Conservation (phyloP, 1,139 yeast species). For the Wickerhamomyces sp. region DNA sequence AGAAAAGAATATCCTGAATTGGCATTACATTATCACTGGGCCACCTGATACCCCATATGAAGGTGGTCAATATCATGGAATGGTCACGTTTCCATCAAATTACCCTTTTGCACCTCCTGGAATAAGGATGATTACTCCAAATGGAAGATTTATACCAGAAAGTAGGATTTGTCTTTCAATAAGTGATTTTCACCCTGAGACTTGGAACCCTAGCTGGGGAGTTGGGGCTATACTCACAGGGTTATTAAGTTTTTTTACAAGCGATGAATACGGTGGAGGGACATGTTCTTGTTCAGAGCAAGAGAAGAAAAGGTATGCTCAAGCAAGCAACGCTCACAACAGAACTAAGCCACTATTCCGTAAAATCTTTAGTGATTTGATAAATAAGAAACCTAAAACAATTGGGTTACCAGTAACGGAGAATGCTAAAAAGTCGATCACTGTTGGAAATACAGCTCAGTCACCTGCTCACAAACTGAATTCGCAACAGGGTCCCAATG, state of each 20-base stretch:
- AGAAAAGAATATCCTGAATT: slow-evolving; percentile 57
- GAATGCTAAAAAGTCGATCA: too few relatives aligned
- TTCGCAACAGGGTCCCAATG: too few relatives aligned
- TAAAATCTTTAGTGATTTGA: slow-evolving; percentile 64
- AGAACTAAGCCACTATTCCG: slow-evolving; percentile 42
- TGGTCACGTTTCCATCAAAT: slow-evolving; percentile 62
- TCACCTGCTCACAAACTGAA: too few relatives aligned
- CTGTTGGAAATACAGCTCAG: too few relatives aligned
- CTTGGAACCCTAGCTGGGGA: slow-evolving; percentile 85
- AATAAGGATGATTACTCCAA: slow-evolving; percentile 72
- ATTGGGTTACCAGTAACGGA: too few relatives aligned
- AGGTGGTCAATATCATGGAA: slow-evolving; percentile 75
- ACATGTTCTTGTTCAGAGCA: slow-evolving; percentile 3
- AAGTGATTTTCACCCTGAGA: slow-evolving; percentile 68
- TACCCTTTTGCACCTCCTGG: slow-evolving; percentile 81
- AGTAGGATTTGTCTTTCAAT: slow-evolving; percentile 40
- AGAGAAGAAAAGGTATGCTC: slow-evolving; percentile 9
- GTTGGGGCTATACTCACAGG: slow-evolving; percentile 73
- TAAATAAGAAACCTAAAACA: slow-evolving; percentile 34
- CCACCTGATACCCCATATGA: slow-evolving; percentile 73
- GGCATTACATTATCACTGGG: slow-evolving; percentile 79
- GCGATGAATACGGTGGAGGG: slow-evolving; percentile 18
- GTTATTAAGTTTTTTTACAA: slow-evolving; percentile 60
- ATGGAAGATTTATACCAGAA: slow-evolving; percentile 49
- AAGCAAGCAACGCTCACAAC: slow-evolving; percentile 10